phyloP scores from a whole-genome alignment of 257 asterid species.

The Paraleonurus japonicus region DNA sequence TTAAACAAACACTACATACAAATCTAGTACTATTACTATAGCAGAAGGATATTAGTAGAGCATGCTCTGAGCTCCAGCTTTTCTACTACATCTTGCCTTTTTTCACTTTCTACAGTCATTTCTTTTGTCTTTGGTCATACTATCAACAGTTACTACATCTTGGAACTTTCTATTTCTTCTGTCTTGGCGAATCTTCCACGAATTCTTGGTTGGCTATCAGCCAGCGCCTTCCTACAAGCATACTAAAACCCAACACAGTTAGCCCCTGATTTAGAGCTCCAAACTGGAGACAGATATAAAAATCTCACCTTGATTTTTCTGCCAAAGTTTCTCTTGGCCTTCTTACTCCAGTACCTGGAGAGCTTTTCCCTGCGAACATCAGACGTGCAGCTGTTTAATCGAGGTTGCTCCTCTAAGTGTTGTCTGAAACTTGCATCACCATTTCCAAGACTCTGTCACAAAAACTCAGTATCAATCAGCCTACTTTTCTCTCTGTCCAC shows the following conservation, averaged over 20 bases:
- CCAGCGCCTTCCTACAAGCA: slow-evolving; percentile 97
- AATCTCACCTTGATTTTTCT: slow-evolving; percentile 76
- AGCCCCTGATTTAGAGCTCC: too few relatives aligned
- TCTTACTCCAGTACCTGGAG: slow-evolving; percentile 82
- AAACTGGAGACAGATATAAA: neutral
- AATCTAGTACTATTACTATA: slow-evolving; percentile 18
- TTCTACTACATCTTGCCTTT: neutral
- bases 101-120: neutral
- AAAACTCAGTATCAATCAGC: slow-evolving; percentile 56
- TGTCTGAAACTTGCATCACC: slow-evolving; percentile 38
- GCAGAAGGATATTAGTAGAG: slow-evolving; percentile 23
- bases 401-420: slow-evolving; percentile 48
- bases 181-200: slow-evolving; percentile 91
- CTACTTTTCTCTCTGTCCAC: neutral
- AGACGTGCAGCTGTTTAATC: slow-evolving; percentile 35
- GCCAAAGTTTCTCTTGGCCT: slow-evolving; percentile 77
- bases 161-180: slow-evolving; percentile 44
- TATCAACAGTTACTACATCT: slow-evolving; percentile 36
- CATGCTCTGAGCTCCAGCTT: neutral
- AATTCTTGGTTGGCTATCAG: slow-evolving; percentile 89
- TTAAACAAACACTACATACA: slow-evolving; percentile 39
- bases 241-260: slow-evolving; percentile 43
- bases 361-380: slow-evolving; percentile 85
- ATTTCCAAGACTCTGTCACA: slow-evolving; percentile 68
- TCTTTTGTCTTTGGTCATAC: slow-evolving; percentile 17